phyloP scores from a whole-genome alignment of 176 grass and related monocot genomes.

The Aegilops bicornis region DNA sequence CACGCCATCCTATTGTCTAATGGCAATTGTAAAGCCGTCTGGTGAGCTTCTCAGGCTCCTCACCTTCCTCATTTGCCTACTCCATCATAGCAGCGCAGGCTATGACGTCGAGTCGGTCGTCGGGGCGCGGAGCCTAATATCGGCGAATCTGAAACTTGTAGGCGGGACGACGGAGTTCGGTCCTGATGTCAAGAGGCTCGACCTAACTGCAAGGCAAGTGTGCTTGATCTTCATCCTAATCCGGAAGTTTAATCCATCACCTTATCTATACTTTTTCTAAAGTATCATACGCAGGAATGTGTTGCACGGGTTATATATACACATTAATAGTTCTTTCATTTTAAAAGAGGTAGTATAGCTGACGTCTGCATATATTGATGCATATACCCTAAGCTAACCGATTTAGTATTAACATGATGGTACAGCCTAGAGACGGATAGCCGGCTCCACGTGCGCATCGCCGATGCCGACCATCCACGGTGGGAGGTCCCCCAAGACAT shows the following conservation, averaged over 20 bases:
- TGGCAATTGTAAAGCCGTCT: background rate
- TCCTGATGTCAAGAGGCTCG: slow-evolving; percentile 49
- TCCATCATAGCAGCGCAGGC: slow-evolving; percentile 5
- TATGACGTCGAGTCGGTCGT: slow-evolving; percentile 44
- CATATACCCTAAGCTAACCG: background rate
- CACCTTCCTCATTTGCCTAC: background rate
- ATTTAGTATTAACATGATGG: background rate
- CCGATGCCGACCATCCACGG: slow-evolving; percentile 53
- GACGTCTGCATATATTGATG: too few relatives aligned
- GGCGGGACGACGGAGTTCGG: slow-evolving; percentile 36
- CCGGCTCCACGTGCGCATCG: slow-evolving; percentile 77
- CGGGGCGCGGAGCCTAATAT: slow-evolving; percentile 11
- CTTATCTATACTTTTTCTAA: too few relatives aligned
- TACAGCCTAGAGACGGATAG: slow-evolving; percentile 64
- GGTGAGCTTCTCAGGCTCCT: background rate
- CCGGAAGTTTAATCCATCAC: background rate
- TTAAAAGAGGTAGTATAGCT: too few relatives aligned
- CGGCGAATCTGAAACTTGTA: slow-evolving; percentile 42
- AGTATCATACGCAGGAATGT: too few relatives aligned
- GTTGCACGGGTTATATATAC: too few relatives aligned
- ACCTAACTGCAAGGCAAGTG: slow-evolving; percentile 59
- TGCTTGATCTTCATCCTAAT: background rate
- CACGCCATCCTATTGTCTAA: background rate
- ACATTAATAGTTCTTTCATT: too few relatives aligned
- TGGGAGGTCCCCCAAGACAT: slow-evolving; percentile 77